These are phyloP conservation scores for Saccharomycopsis lassenensis DNA, from an alignment of 805 yeast species.

Conservation along the genomic window DNA sequence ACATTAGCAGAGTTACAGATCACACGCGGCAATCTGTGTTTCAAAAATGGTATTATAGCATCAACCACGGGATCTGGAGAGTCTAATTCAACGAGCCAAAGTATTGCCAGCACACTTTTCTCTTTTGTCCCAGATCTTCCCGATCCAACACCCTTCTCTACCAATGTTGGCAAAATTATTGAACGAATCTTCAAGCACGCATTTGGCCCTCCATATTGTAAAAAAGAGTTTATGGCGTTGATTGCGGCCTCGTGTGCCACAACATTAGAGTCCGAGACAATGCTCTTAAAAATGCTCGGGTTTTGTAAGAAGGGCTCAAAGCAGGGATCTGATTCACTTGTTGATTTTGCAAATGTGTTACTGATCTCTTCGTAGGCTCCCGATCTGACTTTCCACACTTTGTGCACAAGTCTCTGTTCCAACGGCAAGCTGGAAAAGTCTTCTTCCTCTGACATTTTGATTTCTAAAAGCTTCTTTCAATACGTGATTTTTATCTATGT, in stretches of 20 bases:
- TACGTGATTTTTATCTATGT: too few relatives aligned
- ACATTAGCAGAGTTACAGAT: conserved; percentile 58
- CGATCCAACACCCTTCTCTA: conserved; percentile 77
- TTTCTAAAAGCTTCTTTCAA: too few relatives aligned
- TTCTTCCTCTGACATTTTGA: conserved; percentile 44
- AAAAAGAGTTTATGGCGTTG: conserved; percentile 38
- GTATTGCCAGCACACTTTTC: conserved; percentile 49
- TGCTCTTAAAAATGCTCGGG: conserved; percentile 45
- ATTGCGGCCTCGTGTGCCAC: conserved; percentile 86
- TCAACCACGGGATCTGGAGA: conserved; percentile 58
- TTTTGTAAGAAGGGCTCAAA: conserved; percentile 39
- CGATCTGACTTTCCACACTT: conserved; percentile 80
- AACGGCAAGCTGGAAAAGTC: conserved; percentile 57
- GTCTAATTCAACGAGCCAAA: conserved; percentile 55
- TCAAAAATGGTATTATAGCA: conserved; percentile 47
- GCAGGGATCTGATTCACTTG: conserved; percentile 44
- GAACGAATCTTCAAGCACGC: conserved; percentile 32
- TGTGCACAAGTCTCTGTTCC: conserved; percentile 54
- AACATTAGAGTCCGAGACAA: conserved; percentile 72
- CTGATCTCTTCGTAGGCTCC: conserved; percentile 66
- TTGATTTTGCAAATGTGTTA: conserved; percentile 39
- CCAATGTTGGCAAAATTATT: conserved; percentile 37
- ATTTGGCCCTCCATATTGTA: conserved; percentile 44
- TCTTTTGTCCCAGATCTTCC: conserved; percentile 64
- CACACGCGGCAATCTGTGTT: conserved; percentile 64